Conservation (phyloP, 176 grass and related monocot species). For the Zea mays region Zm-B73-REFERENCE-NAM-5.0 NC_050103.1:18860001-18860500, state of each 20-base stretch:
- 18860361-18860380: not conserved
- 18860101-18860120: not conserved
- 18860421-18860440: not conserved
- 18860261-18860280: not conserved
- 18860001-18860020: not conserved
- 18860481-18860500: not conserved
- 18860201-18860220: not conserved
- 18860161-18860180: not conserved
- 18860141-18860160: not conserved
- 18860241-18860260: not conserved
- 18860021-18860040: not conserved
- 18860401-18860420: not conserved
- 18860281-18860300: not conserved
- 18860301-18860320: not conserved
- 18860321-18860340: not conserved
- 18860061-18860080: constrained; percentile 12
- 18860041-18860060: not conserved
- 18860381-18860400: not conserved
- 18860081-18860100: not conserved
- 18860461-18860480: too few species aligned
- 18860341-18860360: not conserved
- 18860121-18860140: not conserved
- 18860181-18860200: not conserved
- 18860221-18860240: not conserved
- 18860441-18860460: too few species aligned